Conservation (phyloP, 768 basidiomycete species). For the Mycena filopes region DNA sequence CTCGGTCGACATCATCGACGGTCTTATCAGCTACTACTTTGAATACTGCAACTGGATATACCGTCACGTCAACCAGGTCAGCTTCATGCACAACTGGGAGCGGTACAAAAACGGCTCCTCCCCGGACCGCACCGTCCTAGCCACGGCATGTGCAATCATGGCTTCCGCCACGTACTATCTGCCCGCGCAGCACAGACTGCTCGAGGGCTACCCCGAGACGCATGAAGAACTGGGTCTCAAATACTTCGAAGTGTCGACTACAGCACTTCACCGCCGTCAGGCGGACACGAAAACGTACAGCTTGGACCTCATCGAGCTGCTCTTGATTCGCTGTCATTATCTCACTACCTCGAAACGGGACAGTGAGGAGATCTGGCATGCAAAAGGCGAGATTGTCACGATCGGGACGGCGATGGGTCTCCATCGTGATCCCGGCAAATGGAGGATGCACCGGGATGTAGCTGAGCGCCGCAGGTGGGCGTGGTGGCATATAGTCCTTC, state of each 20-base stretch:
- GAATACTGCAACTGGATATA: constrained; percentile 92
- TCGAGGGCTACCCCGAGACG: constrained; percentile 61
- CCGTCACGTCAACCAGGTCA: constrained; percentile 74
- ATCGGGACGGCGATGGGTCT: constrained; percentile 86
- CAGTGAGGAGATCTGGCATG: constrained; percentile 83
- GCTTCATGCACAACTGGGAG: constrained; percentile 75
- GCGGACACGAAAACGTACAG: constrained; percentile 69
- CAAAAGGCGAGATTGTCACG: constrained; percentile 77
- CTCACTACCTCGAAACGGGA: constrained; percentile 78
- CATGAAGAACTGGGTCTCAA: constrained; percentile 71
- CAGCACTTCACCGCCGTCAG: constrained; percentile 70
- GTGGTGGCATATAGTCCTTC: constrained; percentile 89
- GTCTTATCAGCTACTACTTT: constrained; percentile 80
- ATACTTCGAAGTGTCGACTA: constrained; percentile 76
- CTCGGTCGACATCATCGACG: constrained; percentile 73
- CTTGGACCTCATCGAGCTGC: constrained; percentile 80
- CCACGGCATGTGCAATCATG: constrained; percentile 80
- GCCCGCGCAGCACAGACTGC: constrained; percentile 69
- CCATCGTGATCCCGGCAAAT: constrained; percentile 87
- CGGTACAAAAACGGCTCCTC: constrained; percentile 76
- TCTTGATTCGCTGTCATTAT: constrained; percentile 78
- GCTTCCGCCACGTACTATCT: constrained; percentile 80
- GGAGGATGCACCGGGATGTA: constrained; percentile 72
- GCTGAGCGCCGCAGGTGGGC: constrained; percentile 88
- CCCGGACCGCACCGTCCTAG: constrained; percentile 75